phyloP scores from a whole-genome alignment of 129 eudicot genomes.

The Arctium minus region DNA sequence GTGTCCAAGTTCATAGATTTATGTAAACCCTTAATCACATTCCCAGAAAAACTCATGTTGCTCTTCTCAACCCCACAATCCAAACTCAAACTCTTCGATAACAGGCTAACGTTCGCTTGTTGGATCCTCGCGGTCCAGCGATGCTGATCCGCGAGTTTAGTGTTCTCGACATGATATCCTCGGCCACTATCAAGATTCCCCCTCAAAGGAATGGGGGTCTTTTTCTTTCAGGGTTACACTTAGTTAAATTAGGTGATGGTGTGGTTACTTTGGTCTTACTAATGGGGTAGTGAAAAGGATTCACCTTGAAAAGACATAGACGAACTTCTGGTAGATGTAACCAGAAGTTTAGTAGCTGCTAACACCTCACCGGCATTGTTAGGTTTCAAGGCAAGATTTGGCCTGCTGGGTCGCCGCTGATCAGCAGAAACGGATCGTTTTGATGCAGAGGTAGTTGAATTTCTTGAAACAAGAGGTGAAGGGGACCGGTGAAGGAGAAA shows the following conservation, averaged over 20 bases:
- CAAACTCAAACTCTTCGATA: slow-evolving; percentile 45
- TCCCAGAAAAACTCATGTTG: slow-evolving; percentile 41
- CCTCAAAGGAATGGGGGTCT: slow-evolving; percentile 52
- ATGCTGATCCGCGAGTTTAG: slow-evolving; percentile 55
- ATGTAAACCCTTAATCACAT: slow-evolving; percentile 39
- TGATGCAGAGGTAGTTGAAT: neutral
- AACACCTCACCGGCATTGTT: slow-evolving; percentile 53
- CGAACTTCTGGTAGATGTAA: slow-evolving; percentile 73
- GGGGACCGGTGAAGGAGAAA: slow-evolving; percentile 73
- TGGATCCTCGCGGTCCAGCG: slow-evolving; percentile 63
- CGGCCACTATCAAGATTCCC: slow-evolving; percentile 4
- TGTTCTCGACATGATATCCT: slow-evolving; percentile 45
- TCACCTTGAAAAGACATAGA: slow-evolving; percentile 94
- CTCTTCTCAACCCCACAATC: slow-evolving; percentile 30
- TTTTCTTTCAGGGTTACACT: slow-evolving; percentile 69
- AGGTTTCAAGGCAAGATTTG: slow-evolving; percentile 49
- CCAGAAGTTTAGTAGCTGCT: slow-evolving; percentile 66
- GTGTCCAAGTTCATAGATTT: slow-evolving; percentile 37
- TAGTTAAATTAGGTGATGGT: slow-evolving; percentile 37
- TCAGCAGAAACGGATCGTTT: slow-evolving; percentile 78
- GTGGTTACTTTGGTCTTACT: slow-evolving; percentile 77
- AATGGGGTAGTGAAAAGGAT: slow-evolving; percentile 68
- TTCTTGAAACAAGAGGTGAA: slow-evolving; percentile 62
- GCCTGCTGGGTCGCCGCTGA: slow-evolving; percentile 47
- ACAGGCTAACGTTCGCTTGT: slow-evolving; percentile 11